Base-by-base conservation (phyloP, 768 basidiomycete genomes). In the Collybia nuda region DNA sequence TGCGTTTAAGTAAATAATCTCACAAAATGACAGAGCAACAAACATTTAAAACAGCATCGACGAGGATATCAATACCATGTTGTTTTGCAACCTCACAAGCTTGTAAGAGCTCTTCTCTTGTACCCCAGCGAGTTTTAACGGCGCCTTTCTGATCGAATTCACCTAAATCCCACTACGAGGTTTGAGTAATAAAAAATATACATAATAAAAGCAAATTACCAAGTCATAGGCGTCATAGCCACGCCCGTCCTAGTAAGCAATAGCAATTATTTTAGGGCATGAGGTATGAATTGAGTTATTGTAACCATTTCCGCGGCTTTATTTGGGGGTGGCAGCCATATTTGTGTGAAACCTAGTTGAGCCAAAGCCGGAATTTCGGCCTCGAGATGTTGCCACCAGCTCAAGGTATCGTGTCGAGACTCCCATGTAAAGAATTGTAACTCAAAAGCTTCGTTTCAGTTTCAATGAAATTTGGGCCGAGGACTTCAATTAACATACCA, bases 21-120 rank as follows among this genome's bases (percentile, higher is more conserved):
- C 40, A 44, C n/a, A 18, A 17, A 19, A 22, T 48, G 39, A 28
- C 39, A 36, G 23, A 12, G 22, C 9, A 49, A 56, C 72, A 62
- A 55, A 93, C 93, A 67, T 95, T 95, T 52, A 98, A 74, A 3
- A 98, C 90, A 1, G 92, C 92, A 57, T 96, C 93, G 42, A 94
- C 84, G 21, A 92, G 68, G 32, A 93, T 78, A 54, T 88, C 84
- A 15, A 98, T 79, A 5, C 85, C 84, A 56, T 82, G 77, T 52
- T 77, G 69, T 56, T 76, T 78, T 2, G 93, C 93, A n/a, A 70
- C 67, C 51, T 76, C 70, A 60, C 88, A 87, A 19, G 90, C 90
- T 9, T 71, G 59, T 1, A 93, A 61, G 22, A 94, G 78, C 52
- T 96, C 88, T 23, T 90, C 82, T 56, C 84, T 88, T 11, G 88